Evolutionary conservation across 2,329 filamentous ascomycete species (phyloP).

Genomic region (Tolypocladium ophioglossoides): DNA sequence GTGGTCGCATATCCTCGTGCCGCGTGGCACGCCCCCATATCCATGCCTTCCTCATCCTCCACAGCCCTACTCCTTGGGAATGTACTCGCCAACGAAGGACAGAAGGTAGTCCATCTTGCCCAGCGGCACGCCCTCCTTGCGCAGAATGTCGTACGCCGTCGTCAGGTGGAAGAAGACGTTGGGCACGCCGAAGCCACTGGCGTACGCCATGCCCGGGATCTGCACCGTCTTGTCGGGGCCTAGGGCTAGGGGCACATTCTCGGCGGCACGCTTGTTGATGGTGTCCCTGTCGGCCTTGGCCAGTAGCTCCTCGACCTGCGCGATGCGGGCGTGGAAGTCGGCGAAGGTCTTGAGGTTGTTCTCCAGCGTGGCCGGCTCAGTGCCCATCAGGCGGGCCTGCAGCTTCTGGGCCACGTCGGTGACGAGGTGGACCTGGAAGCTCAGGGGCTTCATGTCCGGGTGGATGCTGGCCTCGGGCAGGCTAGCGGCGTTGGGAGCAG

Average conservation of each 20-base stretch:
- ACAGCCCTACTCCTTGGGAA: neutral
- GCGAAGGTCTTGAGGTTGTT: slow-evolving; percentile 22
- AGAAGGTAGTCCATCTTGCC: slow-evolving; percentile 48
- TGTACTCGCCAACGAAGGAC: slow-evolving; percentile 18
- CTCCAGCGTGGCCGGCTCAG: slow-evolving; percentile 13
- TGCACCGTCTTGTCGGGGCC: slow-evolving; percentile 16
- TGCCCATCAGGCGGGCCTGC: slow-evolving; percentile 21
- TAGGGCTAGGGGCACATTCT: slow-evolving; percentile 18
- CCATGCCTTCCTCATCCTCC: neutral
- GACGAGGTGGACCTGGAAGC: slow-evolving; percentile 26
- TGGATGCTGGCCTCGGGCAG: slow-evolving; percentile 22
- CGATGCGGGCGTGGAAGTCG: slow-evolving; percentile 23
- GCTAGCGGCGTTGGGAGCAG: slow-evolving; percentile 18
- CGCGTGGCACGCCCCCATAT: neutral
- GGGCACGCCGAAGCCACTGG: slow-evolving; percentile 38
- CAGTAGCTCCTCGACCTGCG: slow-evolving; percentile 17
- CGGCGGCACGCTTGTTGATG: slow-evolving; percentile 19
- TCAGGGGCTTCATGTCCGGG: slow-evolving; percentile 32
- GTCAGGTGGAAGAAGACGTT: slow-evolving; percentile 55
- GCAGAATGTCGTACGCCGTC: slow-evolving; percentile 49
- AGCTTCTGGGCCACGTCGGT: slow-evolving; percentile 20
- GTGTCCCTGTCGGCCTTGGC: slow-evolving; percentile 20
- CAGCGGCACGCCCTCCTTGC: slow-evolving; percentile 49
- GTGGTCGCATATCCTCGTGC: neutral
- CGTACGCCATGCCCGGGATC: slow-evolving; percentile 27